These are phyloP conservation scores for Setomelanomma holmii DNA, from an alignment of 2,329 filamentous ascomycete species.

Conservation along the genomic window DNA sequence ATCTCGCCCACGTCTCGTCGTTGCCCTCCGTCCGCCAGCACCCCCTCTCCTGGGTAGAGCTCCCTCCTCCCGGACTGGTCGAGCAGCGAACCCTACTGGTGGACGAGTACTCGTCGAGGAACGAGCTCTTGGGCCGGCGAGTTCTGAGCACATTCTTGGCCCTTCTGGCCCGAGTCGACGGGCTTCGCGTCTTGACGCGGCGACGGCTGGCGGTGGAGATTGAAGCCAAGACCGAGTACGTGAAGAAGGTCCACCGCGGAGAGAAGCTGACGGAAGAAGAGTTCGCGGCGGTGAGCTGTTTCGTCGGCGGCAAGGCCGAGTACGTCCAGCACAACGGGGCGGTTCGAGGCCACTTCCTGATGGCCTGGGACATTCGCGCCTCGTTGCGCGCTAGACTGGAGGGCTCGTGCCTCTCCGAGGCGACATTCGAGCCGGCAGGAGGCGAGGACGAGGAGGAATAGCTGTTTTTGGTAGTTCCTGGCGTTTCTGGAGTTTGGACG, in stretches of 20 bases:
- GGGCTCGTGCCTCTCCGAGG: background rate
- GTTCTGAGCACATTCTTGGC: too few relatives aligned
- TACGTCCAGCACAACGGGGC: background rate
- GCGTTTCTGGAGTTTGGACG: too few relatives aligned
- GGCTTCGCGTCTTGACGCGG: background rate
- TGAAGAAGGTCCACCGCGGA: background rate
- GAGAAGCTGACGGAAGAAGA: background rate
- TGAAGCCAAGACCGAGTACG: background rate
- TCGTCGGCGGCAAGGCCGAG: background rate
- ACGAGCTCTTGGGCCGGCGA: too few relatives aligned
- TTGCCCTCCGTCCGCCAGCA: background rate
- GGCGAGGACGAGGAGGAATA: too few relatives aligned
- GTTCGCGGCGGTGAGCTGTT: background rate
- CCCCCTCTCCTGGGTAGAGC: background rate
- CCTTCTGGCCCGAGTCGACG: background rate
- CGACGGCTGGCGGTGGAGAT: background rate
- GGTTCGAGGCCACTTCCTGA: background rate
- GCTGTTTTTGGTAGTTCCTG: too few relatives aligned
- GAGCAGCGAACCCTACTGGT: background rate
- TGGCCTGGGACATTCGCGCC: background rate
- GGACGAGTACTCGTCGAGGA: background rate
- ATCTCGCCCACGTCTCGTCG: background rate
- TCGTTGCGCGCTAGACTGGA: background rate
- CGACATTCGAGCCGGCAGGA: background rate
- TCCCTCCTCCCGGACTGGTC: background rate